Conservation (phyloP, 495 filamentous ascomycete species). For the Lasiosphaeria ovina region DNA sequence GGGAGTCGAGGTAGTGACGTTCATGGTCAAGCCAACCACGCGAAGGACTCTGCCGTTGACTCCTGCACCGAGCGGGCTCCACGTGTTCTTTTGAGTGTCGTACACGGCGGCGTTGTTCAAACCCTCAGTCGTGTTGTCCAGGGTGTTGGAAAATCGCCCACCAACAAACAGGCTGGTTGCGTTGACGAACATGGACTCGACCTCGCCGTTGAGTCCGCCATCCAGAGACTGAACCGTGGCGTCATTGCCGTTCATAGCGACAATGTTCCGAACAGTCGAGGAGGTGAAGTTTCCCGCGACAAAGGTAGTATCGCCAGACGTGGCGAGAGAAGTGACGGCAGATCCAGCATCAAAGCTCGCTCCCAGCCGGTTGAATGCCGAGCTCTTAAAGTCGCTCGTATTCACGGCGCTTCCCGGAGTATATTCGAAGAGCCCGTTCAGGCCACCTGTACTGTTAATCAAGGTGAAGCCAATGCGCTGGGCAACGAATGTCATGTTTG, state of each 20-base stretch:
- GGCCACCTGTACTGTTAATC: slow-evolving; percentile 62
- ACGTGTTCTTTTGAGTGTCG: slow-evolving; percentile 63
- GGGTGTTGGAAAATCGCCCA: slow-evolving; percentile 78
- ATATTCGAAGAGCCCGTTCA: slow-evolving; percentile 93
- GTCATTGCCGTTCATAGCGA: slow-evolving; percentile 66
- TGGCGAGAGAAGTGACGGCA: slow-evolving; percentile 60
- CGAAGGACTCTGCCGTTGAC: slow-evolving; percentile 75
- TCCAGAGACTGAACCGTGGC: slow-evolving; percentile 56
- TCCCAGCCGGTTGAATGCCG: slow-evolving; percentile 71
- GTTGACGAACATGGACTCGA: slow-evolving; percentile 65
- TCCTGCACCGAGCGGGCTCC: slow-evolving; percentile 79
- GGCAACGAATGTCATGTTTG: slow-evolving; percentile 75
- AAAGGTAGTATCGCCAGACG: slow-evolving; percentile 61
- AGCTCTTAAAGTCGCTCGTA: slow-evolving; percentile 63
- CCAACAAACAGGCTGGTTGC: slow-evolving; percentile 74
- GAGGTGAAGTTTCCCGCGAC: slow-evolving; percentile 84
- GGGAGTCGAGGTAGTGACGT: slow-evolving; percentile 65
- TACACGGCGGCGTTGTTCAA: slow-evolving; percentile 76
- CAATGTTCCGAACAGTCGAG: slow-evolving; percentile 64
- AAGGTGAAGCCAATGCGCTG: slow-evolving; percentile 78
- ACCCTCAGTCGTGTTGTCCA: slow-evolving; percentile 54
- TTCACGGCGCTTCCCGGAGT: slow-evolving; percentile 60
- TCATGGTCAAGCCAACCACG: slow-evolving; percentile 75
- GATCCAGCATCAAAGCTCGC: slow-evolving; percentile 62
- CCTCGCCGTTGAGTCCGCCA: slow-evolving; percentile 78